These are phyloP conservation scores for Fusarium mundagurra DNA, from an alignment of 2,329 filamentous ascomycete species.

Conservation along the genomic window DNA sequence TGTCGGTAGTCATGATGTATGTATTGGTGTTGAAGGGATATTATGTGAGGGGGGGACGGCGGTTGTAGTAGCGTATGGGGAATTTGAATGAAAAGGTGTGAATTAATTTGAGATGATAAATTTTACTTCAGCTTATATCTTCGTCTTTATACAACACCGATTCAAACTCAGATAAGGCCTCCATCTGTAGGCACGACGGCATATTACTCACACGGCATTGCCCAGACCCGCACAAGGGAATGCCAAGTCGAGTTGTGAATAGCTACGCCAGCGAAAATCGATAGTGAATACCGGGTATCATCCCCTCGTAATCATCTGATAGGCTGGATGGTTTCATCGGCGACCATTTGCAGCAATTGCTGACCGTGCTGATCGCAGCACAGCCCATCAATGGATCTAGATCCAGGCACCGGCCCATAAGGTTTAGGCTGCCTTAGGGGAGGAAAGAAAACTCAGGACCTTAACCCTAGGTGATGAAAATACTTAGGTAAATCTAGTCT, in stretches of 20 bases:
- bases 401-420: constrained; percentile 15
- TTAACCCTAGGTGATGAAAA: too few species aligned
- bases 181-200: constrained; percentile 2
- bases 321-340: not conserved
- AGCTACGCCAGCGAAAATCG: not conserved
- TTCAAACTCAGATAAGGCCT: not conserved
- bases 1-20: constrained; percentile 21
- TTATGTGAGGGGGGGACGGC: not conserved
- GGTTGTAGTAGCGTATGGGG: not conserved
- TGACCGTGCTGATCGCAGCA: not conserved
- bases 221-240: not conserved
- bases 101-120: not conserved
- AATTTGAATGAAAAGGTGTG: not conserved
- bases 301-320: not conserved
- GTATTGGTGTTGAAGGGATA: not conserved
- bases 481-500: too few species aligned
- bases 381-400: constrained; percentile 12
- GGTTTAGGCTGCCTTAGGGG: constrained; percentile 12
- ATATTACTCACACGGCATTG: constrained; percentile 30
- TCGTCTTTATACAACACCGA: constrained; percentile 13
- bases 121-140: not conserved
- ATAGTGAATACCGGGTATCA: too few species aligned
- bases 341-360: not conserved
- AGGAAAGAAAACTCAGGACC: too few species aligned
- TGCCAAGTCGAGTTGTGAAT: not conserved